Evolutionary conservation across 75 land plant species (phyloP).

Genomic region (Ceratopteris richardii): DNA sequence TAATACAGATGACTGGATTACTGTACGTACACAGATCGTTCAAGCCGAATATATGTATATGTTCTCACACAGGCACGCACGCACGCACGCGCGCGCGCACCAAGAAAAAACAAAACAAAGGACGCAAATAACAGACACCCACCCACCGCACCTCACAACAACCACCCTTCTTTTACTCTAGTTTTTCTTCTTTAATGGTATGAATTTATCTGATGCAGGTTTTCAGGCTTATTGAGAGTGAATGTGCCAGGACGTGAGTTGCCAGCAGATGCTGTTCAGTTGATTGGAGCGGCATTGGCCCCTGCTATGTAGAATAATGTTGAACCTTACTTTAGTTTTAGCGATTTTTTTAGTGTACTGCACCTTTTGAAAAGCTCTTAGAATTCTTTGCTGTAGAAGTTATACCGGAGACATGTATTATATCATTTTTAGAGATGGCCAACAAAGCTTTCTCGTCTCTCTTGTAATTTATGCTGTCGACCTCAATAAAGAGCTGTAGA

Average conservation of each 20-base stretch:
- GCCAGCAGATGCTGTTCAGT: conserved; percentile 63
- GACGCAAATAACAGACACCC: too few relatives aligned
- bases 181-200: background rate
- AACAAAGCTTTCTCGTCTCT: too few relatives aligned
- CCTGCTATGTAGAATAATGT: conserved; percentile 8
- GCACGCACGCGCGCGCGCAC: too few relatives aligned
- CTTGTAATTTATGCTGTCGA: too few relatives aligned
- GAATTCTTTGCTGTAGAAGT: background rate
- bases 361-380: background rate
- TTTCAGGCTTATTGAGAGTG: conserved; percentile 66
- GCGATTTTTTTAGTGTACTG: background rate
- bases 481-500: too few relatives aligned
- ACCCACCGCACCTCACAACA: too few relatives aligned
- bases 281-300: conserved; percentile 53
- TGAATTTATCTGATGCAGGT: conserved; percentile 40
- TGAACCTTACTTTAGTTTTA: background rate
- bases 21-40: too few relatives aligned
- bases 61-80: too few relatives aligned
- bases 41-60: too few relatives aligned
- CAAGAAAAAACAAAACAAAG: too few relatives aligned
- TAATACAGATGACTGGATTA: too few relatives aligned
- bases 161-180: background rate
- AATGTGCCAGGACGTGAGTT: conserved; percentile 88
- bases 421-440: too few relatives aligned
- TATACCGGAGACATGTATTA: background rate